A percentile compares a stretch with the other conserved stretches of the same genome.
These are phyloP conservation scores for Gossypium aridum DNA, from an alignment of 441 rosid species.

Conservation along the genomic window DNA sequence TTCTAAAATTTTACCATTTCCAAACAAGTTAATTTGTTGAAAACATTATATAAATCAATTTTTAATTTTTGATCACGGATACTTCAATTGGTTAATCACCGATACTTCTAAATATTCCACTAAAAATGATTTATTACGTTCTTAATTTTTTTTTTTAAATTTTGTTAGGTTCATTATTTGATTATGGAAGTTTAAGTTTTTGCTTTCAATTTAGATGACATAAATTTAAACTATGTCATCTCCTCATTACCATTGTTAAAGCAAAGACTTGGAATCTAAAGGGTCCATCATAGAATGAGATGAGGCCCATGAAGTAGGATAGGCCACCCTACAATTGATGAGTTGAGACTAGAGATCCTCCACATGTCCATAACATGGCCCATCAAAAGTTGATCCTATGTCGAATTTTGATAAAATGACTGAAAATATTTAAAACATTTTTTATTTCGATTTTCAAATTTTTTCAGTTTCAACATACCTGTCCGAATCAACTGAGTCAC, in stretches of 20 bases:
- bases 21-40: no score
- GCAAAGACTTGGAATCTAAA: neutral
- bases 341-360: neutral
- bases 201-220: neutral
- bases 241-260: neutral
- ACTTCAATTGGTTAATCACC: no score
- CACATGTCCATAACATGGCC: neutral
- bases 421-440: no score
- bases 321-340: neutral
- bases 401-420: neutral
- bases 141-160: no score
- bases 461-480: no score
- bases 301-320: neutral
- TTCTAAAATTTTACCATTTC: no score
- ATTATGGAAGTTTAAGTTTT: neutral
- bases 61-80: no score
- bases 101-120: no score
- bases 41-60: no score
- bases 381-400: neutral
- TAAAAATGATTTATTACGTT: no score
- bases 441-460: no score
- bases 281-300: neutral
- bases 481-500: no score
- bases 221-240: neutral
- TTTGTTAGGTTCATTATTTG: neutral